Evolutionary conservation across 1,284 basidiomycete genomes (phyloP).

Genomic region (Irpex rosettiformis): DNA sequence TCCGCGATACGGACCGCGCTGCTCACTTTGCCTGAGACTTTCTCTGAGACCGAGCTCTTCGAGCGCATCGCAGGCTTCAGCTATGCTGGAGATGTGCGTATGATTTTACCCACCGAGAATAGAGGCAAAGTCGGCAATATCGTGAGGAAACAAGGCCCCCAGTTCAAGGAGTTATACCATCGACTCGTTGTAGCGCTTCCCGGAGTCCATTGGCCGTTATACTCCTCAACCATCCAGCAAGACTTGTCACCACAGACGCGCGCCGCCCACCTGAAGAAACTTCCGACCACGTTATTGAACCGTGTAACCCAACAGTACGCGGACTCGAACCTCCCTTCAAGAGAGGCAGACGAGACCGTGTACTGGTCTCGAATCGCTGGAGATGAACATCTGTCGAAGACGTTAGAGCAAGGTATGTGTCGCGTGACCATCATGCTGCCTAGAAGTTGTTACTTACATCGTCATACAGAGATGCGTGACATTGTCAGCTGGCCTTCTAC

Average conservation of each 20-base stretch:
- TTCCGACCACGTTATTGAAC: conserved; percentile 66
- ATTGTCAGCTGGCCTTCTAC: conserved; percentile 86
- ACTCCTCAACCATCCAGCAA: conserved; percentile 59
- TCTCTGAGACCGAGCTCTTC: conserved; percentile 82
- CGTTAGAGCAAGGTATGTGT: conserved; percentile 58
- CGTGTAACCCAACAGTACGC: conserved; percentile 56
- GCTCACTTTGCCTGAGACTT: conserved; percentile 55
- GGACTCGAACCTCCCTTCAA: conserved; percentile 25
- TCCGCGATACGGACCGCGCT: conserved; percentile 85
- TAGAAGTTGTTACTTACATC: neutral
- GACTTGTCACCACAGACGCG: conserved; percentile 63
- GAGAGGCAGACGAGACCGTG: conserved; percentile 59
- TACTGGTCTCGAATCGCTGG: conserved; percentile 76
- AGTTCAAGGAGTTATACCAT: conserved; percentile 88
- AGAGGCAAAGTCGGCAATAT: conserved; percentile 93
- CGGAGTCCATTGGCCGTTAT: conserved; percentile 65
- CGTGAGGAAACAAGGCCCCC: conserved; percentile 75
- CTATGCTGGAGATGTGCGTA: conserved; percentile 91
- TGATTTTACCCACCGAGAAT: conserved; percentile 94
- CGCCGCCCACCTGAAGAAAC: conserved; percentile 70
- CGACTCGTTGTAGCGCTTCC: conserved; percentile 74
- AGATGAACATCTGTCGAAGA: conserved; percentile 53
- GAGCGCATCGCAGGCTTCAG: conserved; percentile 83
- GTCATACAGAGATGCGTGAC: conserved; percentile 60
- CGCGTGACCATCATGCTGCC: neutral